Percentiles rank a stretch among this genome's conserved stretches.
Conservation (phyloP, 495 filamentous ascomycete genomes). For the Xylaria castorea region DNA sequence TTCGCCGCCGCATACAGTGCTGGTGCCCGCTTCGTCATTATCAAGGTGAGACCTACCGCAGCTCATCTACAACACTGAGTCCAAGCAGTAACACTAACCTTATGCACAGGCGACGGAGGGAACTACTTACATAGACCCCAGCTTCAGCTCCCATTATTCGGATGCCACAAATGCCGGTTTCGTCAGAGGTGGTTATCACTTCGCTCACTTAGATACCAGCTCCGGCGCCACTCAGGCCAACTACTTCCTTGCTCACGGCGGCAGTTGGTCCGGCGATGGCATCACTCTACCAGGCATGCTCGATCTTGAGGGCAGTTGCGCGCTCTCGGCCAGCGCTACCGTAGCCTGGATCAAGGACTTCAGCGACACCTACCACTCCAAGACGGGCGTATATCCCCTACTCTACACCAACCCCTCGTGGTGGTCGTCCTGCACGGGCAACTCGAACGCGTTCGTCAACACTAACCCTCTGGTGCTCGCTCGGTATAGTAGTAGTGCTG, state of each 20-base stretch:
- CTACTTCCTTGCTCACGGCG: slow-evolving; percentile 67
- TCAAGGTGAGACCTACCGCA: slow-evolving; percentile 58
- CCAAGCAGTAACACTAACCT: slow-evolving; percentile 3
- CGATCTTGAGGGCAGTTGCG: slow-evolving; percentile 67
- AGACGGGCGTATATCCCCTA: slow-evolving; percentile 63
- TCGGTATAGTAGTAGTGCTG: slow-evolving; percentile 54
- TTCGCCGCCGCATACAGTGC: slow-evolving; percentile 60
- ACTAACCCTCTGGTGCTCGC: slow-evolving; percentile 67
- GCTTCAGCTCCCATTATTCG: slow-evolving; percentile 62
- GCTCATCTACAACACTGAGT: not conserved
- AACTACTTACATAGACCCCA: slow-evolving; percentile 58
- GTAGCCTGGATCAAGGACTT: slow-evolving; percentile 68
- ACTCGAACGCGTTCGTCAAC: slow-evolving; percentile 56
- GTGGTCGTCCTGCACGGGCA: slow-evolving; percentile 69
- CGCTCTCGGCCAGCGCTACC: slow-evolving; percentile 59
- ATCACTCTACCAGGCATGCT: slow-evolving; percentile 72
- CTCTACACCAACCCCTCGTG: slow-evolving; percentile 67
- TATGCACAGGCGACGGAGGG: slow-evolving; percentile 63
- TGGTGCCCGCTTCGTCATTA: slow-evolving; percentile 72
- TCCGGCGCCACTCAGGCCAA: slow-evolving; percentile 62
- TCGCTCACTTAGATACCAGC: slow-evolving; percentile 60
- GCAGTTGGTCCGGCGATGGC: slow-evolving; percentile 67
- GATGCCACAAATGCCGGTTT: slow-evolving; percentile 63
- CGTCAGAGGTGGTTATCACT: slow-evolving; percentile 70
- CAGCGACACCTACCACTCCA: slow-evolving; percentile 59